Evolutionary conservation across 257 asterid species (phyloP).

Genomic region (Nicotiana sylvestris): DNA sequence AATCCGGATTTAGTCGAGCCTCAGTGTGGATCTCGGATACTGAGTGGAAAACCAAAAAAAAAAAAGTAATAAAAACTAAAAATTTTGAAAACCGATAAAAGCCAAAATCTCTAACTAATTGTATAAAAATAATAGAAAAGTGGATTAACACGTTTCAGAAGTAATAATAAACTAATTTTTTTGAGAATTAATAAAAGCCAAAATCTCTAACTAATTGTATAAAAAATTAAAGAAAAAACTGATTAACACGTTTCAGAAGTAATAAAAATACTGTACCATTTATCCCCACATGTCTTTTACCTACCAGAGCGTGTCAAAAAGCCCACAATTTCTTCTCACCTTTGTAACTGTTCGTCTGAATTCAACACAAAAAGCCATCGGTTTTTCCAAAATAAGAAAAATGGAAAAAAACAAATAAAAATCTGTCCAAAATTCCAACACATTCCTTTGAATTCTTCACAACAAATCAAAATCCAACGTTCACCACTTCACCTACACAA

Average conservation of each 20-base stretch:
- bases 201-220: not conserved
- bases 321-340: not conserved
- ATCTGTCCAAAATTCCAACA: not conserved
- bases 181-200: not conserved
- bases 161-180: too few species aligned
- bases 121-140: too few species aligned
- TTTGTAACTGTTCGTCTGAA: not conserved
- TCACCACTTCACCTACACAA: not conserved
- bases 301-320: not conserved
- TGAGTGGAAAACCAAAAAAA: too few species aligned
- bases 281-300: not conserved
- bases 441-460: not conserved
- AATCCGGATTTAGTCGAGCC: too few species aligned
- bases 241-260: too few species aligned
- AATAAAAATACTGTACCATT: too few species aligned
- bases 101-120: too few species aligned
- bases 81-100: too few species aligned
- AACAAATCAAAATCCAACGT: not conserved
- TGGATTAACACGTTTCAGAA: too few species aligned
- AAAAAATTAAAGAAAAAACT: too few species aligned
- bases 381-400: not conserved
- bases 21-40: too few species aligned
- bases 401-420: not conserved
- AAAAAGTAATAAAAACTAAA: too few species aligned
- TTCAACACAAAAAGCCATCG: not conserved